Evolutionary conservation across 768 basidiomycete genomes (phyloP).

Genomic region (Harrya chromipes): DNA sequence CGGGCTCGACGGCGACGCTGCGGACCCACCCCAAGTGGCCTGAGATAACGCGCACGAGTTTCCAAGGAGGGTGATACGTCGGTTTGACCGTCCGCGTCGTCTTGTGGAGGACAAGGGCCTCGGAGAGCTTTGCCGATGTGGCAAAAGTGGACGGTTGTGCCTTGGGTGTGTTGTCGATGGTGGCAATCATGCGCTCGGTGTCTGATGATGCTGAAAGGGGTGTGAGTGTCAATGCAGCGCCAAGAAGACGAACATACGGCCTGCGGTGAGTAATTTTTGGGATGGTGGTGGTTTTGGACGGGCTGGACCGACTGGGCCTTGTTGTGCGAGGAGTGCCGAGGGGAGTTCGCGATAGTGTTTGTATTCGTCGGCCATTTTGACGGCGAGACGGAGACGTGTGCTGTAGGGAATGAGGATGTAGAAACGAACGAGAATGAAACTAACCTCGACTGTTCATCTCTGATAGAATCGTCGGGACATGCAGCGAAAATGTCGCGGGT

Average conservation of each 20-base stretch:
- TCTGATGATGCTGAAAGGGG: slow-evolving; percentile 35
- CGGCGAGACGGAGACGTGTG: slow-evolving; percentile 67
- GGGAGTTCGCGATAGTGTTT: slow-evolving; percentile 83
- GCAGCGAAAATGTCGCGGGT: slow-evolving; percentile 70
- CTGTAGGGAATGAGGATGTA: slow-evolving; percentile 24
- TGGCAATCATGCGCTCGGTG: slow-evolving; percentile 66
- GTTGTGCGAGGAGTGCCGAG: slow-evolving; percentile 73
- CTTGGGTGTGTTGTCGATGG: slow-evolving; percentile 71
- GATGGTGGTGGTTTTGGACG: slow-evolving; percentile 53
- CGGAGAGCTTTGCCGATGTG: slow-evolving; percentile 67
- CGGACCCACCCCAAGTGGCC: slow-evolving; percentile 99
- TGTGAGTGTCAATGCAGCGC: slow-evolving; percentile 3
- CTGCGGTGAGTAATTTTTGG: slow-evolving; percentile 70
- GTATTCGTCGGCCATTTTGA: slow-evolving; percentile 91
- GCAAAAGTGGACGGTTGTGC: slow-evolving; percentile 68
- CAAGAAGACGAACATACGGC: slow-evolving; percentile 43
- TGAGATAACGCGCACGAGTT: slow-evolving; percentile 92
- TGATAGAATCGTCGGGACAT: slow-evolving; percentile 53
- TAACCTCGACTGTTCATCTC: slow-evolving; percentile 73
- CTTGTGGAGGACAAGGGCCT: slow-evolving; percentile 89
- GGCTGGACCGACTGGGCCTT: slow-evolving; percentile 77
- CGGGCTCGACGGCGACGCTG: slow-evolving; percentile 93
- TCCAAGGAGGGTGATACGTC: slow-evolving; percentile 95
- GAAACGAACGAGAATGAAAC: slow-evolving; percentile 3
- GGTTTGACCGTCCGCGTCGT: slow-evolving; percentile 93